Base-by-base conservation (phyloP, 805 yeast genomes). In the Jamesozyma rosinii region DNA sequence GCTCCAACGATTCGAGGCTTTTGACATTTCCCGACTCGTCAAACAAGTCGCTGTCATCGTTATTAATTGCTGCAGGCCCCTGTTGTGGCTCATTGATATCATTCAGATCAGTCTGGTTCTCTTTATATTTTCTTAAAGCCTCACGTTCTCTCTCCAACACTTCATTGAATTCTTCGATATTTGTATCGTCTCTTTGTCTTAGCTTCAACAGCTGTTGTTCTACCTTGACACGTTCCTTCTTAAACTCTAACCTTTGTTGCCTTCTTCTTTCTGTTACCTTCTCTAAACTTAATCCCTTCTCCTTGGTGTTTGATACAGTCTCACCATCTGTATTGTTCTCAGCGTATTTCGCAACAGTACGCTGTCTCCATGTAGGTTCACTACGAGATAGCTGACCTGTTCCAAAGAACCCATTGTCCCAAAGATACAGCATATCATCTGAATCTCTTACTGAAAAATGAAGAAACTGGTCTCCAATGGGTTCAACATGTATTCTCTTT, bases 371-470 rank as follows among this genome's bases (percentile, higher is more conserved):
- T 0, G 95, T 77, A 0, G 98, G 95, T 57, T 92, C 97, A 44
- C 95, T 83, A 49, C 98, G 70, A 30, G 95, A 84, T 37, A 88
- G 66, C 2, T 76, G 75, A 2, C 97, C 98, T 56, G 90, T 92
- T 5, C 98, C 98, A 58, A 87, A 92, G 57, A 88, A 92, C 1
- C 98, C 98, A 51, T 73, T 73, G 15, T 69, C 63, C 97, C 97
- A 92, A 2, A 92, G 64, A 33, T 63, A 62, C 18, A 54, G 50
- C 77, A 81, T 80, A 27, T 72, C 78, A 0, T 55, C 49, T 1
- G 61, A 62, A 36, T 69, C 67, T 2, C 48, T 50, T 3, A 83
- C 72, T 34, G 50, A 26, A 5, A 60, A 46, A 38, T 55, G 61
- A 11, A 58, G 54, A 31, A 58, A 57, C 1, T 58, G 59, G 2